Conservation (phyloP, 257 asterid species). For the Solanum rostratum region DNA sequence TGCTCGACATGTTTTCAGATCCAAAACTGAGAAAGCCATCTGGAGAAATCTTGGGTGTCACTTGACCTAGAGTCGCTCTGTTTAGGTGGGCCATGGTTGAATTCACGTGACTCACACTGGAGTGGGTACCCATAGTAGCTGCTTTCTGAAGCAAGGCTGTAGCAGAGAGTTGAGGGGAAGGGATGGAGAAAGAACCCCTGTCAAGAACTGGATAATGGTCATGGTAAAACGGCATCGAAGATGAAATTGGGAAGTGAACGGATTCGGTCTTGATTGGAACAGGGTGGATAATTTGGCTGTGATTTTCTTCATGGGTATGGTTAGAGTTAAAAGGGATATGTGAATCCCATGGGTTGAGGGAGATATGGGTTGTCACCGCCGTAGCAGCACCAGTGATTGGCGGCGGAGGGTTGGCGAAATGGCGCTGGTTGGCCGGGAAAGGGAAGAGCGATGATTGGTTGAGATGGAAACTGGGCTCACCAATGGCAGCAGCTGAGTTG, state of each 20-base stretch:
- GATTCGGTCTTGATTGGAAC: conserved; percentile 29
- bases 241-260: conserved; percentile 25
- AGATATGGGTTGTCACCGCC: conserved; percentile 13
- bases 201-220: conserved; percentile 7
- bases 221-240: conserved; percentile 20
- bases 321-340: conserved; percentile 19
- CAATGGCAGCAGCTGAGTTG: conserved; percentile 16
- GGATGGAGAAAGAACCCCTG: conserved; percentile 7
- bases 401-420: conserved; percentile 14
- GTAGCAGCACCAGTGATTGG: not conserved
- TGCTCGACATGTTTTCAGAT: conserved; percentile 1
- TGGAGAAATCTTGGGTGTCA: conserved; percentile 4
- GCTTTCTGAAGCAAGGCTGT: conserved; percentile 75
- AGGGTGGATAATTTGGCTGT: conserved; percentile 4
- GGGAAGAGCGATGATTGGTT: conserved; percentile 22
- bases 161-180: conserved; percentile 44
- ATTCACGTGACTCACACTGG: conserved; percentile 26
- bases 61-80: conserved; percentile 22
- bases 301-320: conserved; percentile 1
- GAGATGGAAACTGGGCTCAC: conserved; percentile 18
- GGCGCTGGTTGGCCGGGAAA: conserved; percentile 8
- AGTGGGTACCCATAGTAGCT: conserved; percentile 25
- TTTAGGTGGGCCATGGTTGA: conserved; percentile 62
- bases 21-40: conserved; percentile 7
- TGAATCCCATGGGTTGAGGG: conserved; percentile 8